These are phyloP conservation scores for Polyplosphaeria fusca DNA, from an alignment of 495 filamentous ascomycete species.

Conservation along the genomic window DNA sequence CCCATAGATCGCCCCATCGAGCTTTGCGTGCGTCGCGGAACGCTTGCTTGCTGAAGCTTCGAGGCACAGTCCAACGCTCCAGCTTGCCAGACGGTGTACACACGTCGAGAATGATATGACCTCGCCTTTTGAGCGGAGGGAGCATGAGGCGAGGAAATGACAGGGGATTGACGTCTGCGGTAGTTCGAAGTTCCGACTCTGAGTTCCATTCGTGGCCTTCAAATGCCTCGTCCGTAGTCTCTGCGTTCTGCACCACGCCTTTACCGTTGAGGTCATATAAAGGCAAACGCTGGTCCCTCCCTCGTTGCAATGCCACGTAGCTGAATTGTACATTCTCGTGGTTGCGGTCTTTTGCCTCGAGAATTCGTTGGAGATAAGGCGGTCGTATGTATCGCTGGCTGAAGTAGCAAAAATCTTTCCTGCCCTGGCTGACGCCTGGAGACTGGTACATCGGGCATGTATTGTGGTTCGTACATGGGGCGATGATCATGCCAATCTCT, in stretches of 20 bases:
- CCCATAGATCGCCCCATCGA: constrained; percentile 92
- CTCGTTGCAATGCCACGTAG: constrained; percentile 83
- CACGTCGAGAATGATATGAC: constrained; percentile 84
- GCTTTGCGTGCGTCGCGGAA: constrained; percentile 91
- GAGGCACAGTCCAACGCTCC: constrained; percentile 92
- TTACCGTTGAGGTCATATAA: constrained; percentile 17
- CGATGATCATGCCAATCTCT: constrained; percentile 86
- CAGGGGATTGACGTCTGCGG: constrained; percentile 49
- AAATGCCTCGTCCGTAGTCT: constrained; percentile 44
- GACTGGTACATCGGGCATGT: constrained; percentile 83
- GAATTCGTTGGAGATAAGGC: constrained; percentile 72
- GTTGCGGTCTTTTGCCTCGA: constrained; percentile 67
- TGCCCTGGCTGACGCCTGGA: constrained; percentile 62
- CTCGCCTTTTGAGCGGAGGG: constrained; percentile 77
- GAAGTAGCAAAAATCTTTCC: constrained; percentile 91
- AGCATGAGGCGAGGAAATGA: constrained; percentile 75
- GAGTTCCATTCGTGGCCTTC: constrained; percentile 36
- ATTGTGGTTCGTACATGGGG: constrained; percentile 89
- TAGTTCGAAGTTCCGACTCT: constrained; percentile 49
- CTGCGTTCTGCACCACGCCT: constrained; percentile 39
- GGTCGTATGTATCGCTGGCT: constrained; percentile 83
- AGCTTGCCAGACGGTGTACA: constrained; percentile 83
- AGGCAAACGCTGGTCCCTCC: constrained; percentile 44
- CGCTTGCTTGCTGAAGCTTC: constrained; percentile 71
- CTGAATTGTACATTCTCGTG: constrained; percentile 89